Percentiles rank a stretch among this genome's conserved stretches.
Conservation (phyloP, 805 yeast genomes). For the Yarrowia bubula region DNA sequence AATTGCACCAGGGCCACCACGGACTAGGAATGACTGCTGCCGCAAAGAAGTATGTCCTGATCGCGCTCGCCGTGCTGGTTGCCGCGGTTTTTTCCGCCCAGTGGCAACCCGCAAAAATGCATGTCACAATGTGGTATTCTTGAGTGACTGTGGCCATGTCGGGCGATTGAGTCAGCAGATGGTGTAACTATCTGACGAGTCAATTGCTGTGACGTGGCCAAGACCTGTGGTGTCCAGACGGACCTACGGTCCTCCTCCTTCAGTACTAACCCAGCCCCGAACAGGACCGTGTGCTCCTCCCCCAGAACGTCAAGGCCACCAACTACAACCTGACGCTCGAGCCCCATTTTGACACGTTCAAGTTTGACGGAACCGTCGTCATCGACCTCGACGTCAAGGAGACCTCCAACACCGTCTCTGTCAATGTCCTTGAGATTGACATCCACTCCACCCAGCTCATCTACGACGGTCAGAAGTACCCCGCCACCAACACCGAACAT, state of each 20-base stretch:
- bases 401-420: constrained; percentile 46
- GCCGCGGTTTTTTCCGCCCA: constrained; percentile 17
- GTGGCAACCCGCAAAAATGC: constrained; percentile 25
- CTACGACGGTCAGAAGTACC: constrained; percentile 36
- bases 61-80: constrained; percentile 8
- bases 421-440: constrained; percentile 67
- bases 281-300: constrained; percentile 49
- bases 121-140: constrained; percentile 26
- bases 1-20: constrained; percentile 26
- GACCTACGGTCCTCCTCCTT: background rate
- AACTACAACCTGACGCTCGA: constrained; percentile 70
- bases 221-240: no score
- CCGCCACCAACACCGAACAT: constrained; percentile 38
- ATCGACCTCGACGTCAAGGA: constrained; percentile 48
- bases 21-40: constrained; percentile 26
- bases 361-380: constrained; percentile 38
- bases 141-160: background rate
- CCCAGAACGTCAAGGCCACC: constrained; percentile 63
- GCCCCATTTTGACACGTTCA: constrained; percentile 52
- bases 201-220: no score
- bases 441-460: constrained; percentile 48
- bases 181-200: background rate
- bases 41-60: constrained; percentile 20
- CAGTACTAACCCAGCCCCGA: constrained; percentile 22
- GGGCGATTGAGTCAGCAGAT: background rate